phyloP scores from a whole-genome alignment of 2,329 filamentous ascomycete genomes.

The Sporothrix mexicana region DNA sequence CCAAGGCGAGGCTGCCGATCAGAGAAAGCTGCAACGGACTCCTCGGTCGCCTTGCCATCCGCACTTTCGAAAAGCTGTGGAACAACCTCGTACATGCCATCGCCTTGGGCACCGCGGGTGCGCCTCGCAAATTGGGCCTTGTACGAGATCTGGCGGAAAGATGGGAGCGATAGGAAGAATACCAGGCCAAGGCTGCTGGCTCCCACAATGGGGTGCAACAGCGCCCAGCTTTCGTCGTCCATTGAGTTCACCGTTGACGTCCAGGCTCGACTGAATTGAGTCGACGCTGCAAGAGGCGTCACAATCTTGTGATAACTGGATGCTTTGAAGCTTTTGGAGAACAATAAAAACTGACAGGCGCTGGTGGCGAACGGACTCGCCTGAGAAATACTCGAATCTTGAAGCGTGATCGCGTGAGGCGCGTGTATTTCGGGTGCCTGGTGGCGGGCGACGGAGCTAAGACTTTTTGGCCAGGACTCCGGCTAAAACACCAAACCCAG shows the following conservation, averaged over 20 bases:
- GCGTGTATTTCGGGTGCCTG: constrained; percentile 14
- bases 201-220: constrained; percentile 34
- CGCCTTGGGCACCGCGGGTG: constrained; percentile 24
- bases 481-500: constrained; percentile 26
- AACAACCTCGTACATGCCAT: constrained; percentile 38
- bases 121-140: constrained; percentile 33
- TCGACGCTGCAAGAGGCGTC: neutral
- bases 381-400: neutral
- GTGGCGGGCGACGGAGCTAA: constrained; percentile 13
- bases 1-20: constrained; percentile 41
- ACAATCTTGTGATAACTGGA: neutral
- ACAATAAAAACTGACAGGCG: neutral
- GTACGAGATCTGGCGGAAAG: constrained; percentile 35
- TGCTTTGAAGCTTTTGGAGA: neutral
- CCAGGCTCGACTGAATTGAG: neutral
- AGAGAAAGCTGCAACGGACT: constrained; percentile 44
- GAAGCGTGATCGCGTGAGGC: constrained; percentile 13
- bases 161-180: constrained; percentile 38
- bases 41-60: constrained; percentile 45
- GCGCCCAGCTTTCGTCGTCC: constrained; percentile 27
- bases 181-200: constrained; percentile 35
- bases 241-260: constrained; percentile 24
- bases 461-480: neutral
- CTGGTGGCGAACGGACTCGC: neutral
- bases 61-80: constrained; percentile 42